These are phyloP conservation scores for Casuarina glauca DNA, from an alignment of 306 rosid species.

Conservation along the genomic window DNA sequence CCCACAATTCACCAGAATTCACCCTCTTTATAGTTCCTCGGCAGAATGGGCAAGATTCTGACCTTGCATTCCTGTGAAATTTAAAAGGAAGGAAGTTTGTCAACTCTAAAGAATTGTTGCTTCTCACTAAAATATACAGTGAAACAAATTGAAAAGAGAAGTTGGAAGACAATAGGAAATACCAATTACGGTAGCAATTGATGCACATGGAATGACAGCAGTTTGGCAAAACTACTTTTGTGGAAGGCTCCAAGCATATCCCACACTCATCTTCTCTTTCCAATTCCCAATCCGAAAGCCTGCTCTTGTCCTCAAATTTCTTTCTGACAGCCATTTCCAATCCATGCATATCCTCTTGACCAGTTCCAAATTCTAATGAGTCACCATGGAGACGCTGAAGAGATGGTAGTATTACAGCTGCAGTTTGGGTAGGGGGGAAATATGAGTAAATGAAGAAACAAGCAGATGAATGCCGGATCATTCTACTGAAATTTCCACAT, in stretches of 20 bases:
- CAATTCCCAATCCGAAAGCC: constrained; percentile 35
- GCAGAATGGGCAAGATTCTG: constrained; percentile 85
- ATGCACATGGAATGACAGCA: constrained; percentile 90
- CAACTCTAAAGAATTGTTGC: constrained; percentile 13
- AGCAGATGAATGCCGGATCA: not conserved
- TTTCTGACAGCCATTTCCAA: constrained; percentile 30
- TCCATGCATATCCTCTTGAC: constrained; percentile 34
- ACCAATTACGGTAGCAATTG: constrained; percentile 77
- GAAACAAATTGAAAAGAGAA: not conserved
- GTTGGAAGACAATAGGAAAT: constrained; percentile 4
- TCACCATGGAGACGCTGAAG: constrained; percentile 58
- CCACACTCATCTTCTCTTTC: constrained; percentile 85
- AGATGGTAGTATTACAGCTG: constrained; percentile 75
- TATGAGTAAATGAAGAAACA: not conserved
- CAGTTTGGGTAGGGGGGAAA: constrained; percentile 21
- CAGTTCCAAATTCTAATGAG: constrained; percentile 31
- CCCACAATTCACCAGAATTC: constrained; percentile 68
- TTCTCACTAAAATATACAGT: not conserved
- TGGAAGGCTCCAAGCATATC: constrained; percentile 70
- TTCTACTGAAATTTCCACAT: not conserved
- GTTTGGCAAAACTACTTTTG: constrained; percentile 73
- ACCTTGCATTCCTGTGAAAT: constrained; percentile 57
- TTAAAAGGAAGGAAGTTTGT: not conserved
- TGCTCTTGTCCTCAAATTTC: constrained; percentile 36
- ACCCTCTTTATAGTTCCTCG: constrained; percentile 69